phyloP scores from a whole-genome alignment of 768 basidiomycete genomes.

The Kondoa malvinella region DNA sequence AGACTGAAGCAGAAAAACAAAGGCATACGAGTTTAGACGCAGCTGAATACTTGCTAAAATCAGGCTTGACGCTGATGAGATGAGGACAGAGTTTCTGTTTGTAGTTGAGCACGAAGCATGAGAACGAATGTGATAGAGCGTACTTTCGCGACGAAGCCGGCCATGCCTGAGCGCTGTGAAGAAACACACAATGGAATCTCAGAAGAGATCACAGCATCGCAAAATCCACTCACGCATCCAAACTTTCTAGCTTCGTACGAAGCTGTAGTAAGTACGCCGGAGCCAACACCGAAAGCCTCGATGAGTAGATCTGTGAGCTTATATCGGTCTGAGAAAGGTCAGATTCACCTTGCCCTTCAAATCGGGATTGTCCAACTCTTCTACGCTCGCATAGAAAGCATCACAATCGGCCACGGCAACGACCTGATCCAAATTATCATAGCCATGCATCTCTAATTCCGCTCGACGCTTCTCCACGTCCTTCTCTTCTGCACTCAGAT shows the following conservation, averaged over 20 bases:
- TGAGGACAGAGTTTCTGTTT: conserved; percentile 86
- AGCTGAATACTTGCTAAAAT: conserved; percentile 23
- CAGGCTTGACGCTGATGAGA: conserved; percentile 45
- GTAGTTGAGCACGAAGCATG: no score
- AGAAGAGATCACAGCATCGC: no score
- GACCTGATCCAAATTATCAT: conserved; percentile 50
- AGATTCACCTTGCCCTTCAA: conserved; percentile 31
- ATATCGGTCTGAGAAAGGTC: neutral
- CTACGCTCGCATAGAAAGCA: conserved; percentile 68
- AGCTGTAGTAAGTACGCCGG: conserved; percentile 70
- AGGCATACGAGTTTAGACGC: conserved; percentile 33
- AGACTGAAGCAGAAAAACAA: no score
- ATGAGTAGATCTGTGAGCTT: neutral
- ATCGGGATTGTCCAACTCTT: conserved; percentile 28
- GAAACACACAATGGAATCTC: conserved; percentile 68
- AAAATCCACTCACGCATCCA: conserved; percentile 1
- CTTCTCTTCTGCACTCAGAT: conserved; percentile 45
- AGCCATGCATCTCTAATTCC: conserved; percentile 34
- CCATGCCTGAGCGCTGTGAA: conserved; percentile 95
- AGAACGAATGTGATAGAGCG: no score
- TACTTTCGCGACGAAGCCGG: conserved; percentile 89
- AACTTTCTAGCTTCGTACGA: conserved; percentile 2
- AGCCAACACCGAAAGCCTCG: conserved; percentile 45
- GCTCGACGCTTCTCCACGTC: conserved; percentile 41
- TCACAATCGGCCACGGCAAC: conserved; percentile 96